phyloP scores from a whole-genome alignment of 148 eudicot species.

The Cornus florida region DNA sequence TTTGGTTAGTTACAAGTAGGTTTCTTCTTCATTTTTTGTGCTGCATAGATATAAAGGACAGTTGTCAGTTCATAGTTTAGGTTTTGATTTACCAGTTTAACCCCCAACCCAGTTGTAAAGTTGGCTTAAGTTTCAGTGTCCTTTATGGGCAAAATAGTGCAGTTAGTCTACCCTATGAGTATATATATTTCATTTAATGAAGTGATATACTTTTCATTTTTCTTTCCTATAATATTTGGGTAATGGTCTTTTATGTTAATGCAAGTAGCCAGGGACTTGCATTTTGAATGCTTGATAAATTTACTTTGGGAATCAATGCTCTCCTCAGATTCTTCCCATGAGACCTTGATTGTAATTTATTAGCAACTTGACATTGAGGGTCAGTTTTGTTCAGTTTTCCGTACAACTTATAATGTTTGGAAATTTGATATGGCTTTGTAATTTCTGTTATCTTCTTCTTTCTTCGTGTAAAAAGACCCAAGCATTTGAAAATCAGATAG shows the following conservation, averaged over 20 bases:
- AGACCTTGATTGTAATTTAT: background rate
- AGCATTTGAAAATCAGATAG: too few relatives aligned
- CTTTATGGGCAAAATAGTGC: background rate
- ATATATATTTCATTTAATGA: too few relatives aligned
- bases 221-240: background rate
- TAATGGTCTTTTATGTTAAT: background rate
- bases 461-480: too few relatives aligned
- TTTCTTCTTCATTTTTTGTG: conserved; percentile 2
- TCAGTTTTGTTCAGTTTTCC: background rate
- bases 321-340: background rate
- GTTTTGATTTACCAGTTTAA: background rate
- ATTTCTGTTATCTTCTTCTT: background rate
- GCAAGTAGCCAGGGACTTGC: background rate
- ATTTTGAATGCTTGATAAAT: conserved; percentile 10
- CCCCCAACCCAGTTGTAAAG: background rate
- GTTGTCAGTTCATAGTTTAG: conserved; percentile 3
- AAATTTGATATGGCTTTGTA: background rate
- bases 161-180: too few relatives aligned
- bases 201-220: background rate
- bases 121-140: background rate
- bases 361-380: conserved; percentile 4
- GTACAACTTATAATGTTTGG: background rate
- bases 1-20: background rate
- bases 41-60: background rate
- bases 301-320: background rate